Percentiles rank a stretch among this genome's conserved stretches.
Evolutionary conservation across 2,329 filamentous ascomycete species (phyloP).

Genomic region (Parafenestella ontariensis): DNA sequence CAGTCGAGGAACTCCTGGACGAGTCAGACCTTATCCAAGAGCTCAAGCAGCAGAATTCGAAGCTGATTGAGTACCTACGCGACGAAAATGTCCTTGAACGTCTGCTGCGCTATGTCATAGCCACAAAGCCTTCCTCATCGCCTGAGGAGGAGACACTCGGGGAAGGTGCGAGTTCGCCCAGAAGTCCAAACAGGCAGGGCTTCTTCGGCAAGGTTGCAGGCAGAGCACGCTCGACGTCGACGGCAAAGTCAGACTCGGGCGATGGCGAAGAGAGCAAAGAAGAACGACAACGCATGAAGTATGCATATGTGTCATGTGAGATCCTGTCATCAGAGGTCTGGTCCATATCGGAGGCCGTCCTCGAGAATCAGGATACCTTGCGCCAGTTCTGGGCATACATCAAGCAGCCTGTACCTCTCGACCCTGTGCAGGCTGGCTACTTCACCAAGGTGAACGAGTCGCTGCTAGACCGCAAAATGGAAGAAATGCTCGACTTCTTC

Average conservation of each 20-base stretch:
- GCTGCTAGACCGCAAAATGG: constrained; percentile 96
- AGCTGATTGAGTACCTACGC: constrained; percentile 93
- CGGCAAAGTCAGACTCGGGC: constrained; percentile 50
- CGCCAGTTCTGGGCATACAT: constrained; percentile 92
- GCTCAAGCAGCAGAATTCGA: constrained; percentile 96
- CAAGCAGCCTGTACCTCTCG: constrained; percentile 81
- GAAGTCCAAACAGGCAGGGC: constrained; percentile 42
- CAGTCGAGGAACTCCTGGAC: constrained; percentile 92
- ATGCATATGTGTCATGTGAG: constrained; percentile 92
- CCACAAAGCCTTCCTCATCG: constrained; percentile 65
- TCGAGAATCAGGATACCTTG: constrained; percentile 81
- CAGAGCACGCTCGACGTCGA: constrained; percentile 53
- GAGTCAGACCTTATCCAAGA: constrained; percentile 97
- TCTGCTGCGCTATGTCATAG: constrained; percentile 89
- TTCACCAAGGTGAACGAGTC: constrained; percentile 99
- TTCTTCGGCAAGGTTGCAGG: constrained; percentile 57
- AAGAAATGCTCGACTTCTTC: constrained; percentile 92
- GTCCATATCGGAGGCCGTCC: constrained; percentile 92
- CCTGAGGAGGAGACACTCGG: constrained; percentile 46
- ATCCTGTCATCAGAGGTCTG: constrained; percentile 94
- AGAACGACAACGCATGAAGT: constrained; percentile 91
- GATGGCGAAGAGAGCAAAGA: constrained; percentile 70
- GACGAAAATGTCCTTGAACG: constrained; percentile 84
- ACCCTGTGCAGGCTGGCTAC: constrained; percentile 93
- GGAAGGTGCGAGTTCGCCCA: constrained; percentile 55